These are phyloP conservation scores for Melanomma pulvis-pyrius DNA, from an alignment of 495 filamentous ascomycete genomes.

Conservation along the genomic window DNA sequence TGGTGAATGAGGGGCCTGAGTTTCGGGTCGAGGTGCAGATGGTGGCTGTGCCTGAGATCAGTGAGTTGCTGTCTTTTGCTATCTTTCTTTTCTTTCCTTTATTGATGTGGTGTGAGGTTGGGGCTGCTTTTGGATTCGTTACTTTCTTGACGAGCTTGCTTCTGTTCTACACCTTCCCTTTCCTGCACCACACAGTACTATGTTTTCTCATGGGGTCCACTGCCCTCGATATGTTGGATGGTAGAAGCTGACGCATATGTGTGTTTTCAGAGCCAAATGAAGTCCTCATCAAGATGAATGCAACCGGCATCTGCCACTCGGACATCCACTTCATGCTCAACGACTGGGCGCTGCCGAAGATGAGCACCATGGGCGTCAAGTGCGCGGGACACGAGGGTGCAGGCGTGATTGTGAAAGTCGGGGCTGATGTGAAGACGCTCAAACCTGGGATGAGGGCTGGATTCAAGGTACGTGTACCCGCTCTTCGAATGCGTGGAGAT, in stretches of 20 bases:
- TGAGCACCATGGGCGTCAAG: slow-evolving; percentile 52
- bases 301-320: slow-evolving; percentile 47
- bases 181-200: no score
- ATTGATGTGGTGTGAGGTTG: not conserved
- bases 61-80: slow-evolving; percentile 39
- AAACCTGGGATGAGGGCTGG: slow-evolving; percentile 63
- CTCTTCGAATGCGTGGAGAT: no score
- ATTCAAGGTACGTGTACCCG: no score
- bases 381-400: slow-evolving; percentile 62
- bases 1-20: slow-evolving; percentile 57
- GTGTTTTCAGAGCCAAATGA: slow-evolving; percentile 42
- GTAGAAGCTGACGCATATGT: no score
- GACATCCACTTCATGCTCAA: slow-evolving; percentile 50
- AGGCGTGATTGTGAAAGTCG: slow-evolving; percentile 58
- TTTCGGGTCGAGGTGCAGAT: slow-evolving; percentile 56
- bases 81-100: not conserved
- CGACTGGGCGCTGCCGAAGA: slow-evolving; percentile 51
- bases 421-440: slow-evolving; percentile 55
- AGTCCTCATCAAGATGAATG: slow-evolving; percentile 47
- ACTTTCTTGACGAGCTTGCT: no score
- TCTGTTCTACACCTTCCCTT: no score
- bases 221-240: no score
- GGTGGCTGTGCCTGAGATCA: slow-evolving; percentile 57
- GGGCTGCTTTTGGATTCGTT: no score
- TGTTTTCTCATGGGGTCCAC: not conserved